Evolutionary conservation across 2,329 filamentous ascomycete species (phyloP).

Genomic region (Talaromyces sp.): DNA sequence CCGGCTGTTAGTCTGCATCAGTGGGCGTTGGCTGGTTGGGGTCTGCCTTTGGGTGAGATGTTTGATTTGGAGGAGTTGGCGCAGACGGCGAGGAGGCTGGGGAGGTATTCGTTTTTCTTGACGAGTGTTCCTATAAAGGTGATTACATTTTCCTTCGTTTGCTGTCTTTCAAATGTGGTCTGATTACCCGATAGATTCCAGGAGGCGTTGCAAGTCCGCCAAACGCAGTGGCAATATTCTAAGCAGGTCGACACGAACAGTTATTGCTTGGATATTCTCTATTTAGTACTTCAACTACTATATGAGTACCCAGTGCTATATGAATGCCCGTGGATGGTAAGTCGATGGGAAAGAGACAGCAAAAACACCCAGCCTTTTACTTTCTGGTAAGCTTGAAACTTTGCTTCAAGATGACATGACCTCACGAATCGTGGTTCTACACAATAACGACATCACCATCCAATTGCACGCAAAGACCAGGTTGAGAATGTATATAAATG

Average conservation of each 20-base stretch:
- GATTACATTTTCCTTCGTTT: neutral
- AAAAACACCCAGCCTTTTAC: too few species aligned
- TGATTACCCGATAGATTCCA: neutral
- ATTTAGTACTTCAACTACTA: neutral
- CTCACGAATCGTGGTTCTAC: neutral
- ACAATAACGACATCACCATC: neutral
- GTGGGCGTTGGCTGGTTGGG: neutral
- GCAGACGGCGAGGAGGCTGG: neutral
- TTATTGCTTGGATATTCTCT: neutral
- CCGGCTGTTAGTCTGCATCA: neutral
- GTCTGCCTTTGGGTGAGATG: neutral
- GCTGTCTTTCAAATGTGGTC: neutral
- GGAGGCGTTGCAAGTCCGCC: neutral
- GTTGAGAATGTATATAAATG: neutral
- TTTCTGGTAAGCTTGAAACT: neutral
- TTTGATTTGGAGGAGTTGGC: neutral
- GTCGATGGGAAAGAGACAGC: too few species aligned
- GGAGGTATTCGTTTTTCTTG: neutral
- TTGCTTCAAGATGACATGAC: neutral
- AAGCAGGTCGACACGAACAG: neutral
- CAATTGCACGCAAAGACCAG: neutral
- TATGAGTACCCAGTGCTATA: neutral
- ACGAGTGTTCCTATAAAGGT: conserved; percentile 1
- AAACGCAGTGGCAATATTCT: neutral
- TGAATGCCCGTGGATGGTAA: neutral